phyloP scores from a whole-genome alignment of 345 rosid species.

The Boechera retrofracta region DNA sequence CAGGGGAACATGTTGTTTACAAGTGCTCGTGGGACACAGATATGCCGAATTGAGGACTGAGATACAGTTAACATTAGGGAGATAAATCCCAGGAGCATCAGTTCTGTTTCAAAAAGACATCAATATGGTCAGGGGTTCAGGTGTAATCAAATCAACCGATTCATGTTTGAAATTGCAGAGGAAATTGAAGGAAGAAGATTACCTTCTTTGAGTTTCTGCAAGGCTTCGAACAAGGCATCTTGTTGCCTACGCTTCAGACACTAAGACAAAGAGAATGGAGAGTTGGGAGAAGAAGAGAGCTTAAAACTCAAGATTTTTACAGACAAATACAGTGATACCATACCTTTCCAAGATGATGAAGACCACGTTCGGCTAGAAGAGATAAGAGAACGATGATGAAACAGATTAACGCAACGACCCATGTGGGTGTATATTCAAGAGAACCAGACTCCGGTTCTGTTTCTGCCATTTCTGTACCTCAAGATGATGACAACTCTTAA shows the following conservation, averaged over 20 bases:
- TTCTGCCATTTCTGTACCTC: slow-evolving; percentile 49
- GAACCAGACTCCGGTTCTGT: slow-evolving; percentile 43
- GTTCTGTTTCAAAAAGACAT: slow-evolving; percentile 59
- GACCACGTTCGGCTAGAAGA: slow-evolving; percentile 71
- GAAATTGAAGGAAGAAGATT: slow-evolving; percentile 17
- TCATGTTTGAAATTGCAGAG: background rate
- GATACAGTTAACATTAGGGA: slow-evolving; percentile 76
- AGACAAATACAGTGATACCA: background rate
- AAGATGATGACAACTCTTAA: slow-evolving; percentile 34
- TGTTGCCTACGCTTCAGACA: slow-evolving; percentile 55
- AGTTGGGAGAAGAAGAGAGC: slow-evolving; percentile 10
- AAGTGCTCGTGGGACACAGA: slow-evolving; percentile 65
- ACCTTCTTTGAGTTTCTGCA: slow-evolving; percentile 91
- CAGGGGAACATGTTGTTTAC: slow-evolving; percentile 77
- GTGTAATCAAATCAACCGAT: background rate
- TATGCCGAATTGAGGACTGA: slow-evolving; percentile 57
- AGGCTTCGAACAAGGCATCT: slow-evolving; percentile 69
- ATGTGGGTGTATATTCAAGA: slow-evolving; percentile 75
- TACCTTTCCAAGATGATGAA: slow-evolving; percentile 83
- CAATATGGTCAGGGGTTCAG: slow-evolving; percentile 35
- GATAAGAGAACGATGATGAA: slow-evolving; percentile 70
- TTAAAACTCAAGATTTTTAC: background rate
- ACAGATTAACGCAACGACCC: slow-evolving; percentile 84
- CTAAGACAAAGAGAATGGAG: slow-evolving; percentile 48
- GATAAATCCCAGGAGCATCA: slow-evolving; percentile 95